Evolutionary conservation across 2,329 filamentous ascomycete genomes (phyloP).

Genomic region (Hymenoscyphus fraxineus): DNA sequence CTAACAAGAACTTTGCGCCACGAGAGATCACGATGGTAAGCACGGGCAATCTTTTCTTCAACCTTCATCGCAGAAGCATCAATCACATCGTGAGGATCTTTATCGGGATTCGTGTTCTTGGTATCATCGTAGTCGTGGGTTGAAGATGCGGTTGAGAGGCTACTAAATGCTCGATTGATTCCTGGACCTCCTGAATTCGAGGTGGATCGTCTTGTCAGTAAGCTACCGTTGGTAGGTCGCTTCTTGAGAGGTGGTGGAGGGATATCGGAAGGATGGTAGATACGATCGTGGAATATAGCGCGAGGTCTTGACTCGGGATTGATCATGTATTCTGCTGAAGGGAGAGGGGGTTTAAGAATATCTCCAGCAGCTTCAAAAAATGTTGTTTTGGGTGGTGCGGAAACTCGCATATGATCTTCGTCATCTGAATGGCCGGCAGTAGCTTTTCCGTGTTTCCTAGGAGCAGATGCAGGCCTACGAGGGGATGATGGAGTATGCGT

Average conservation of each 20-base stretch:
- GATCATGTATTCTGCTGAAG: slow-evolving; percentile 74
- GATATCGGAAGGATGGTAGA: slow-evolving; percentile 92
- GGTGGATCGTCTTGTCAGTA: slow-evolving; percentile 23
- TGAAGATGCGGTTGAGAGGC: slow-evolving; percentile 39
- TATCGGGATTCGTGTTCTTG: slow-evolving; percentile 44
- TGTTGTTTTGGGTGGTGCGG: slow-evolving; percentile 81
- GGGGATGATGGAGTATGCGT: slow-evolving; percentile 5
- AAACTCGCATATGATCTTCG: slow-evolving; percentile 45
- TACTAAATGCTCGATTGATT: slow-evolving; percentile 42
- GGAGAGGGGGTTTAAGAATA: slow-evolving; percentile 83
- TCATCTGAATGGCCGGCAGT: slow-evolving; percentile 37
- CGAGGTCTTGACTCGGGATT: slow-evolving; percentile 77
- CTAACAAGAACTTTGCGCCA: slow-evolving; percentile 98
- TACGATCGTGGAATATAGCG: slow-evolving; percentile 93
- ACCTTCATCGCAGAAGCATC: slow-evolving; percentile 75
- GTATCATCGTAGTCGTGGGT: slow-evolving; percentile 52
- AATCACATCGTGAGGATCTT: slow-evolving; percentile 44
- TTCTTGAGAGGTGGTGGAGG: slow-evolving; percentile 71
- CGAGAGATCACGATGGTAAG: slow-evolving; percentile 84
- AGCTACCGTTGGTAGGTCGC: slow-evolving; percentile 35
- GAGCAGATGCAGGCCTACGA: neutral
- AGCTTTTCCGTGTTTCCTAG: slow-evolving; percentile 36
- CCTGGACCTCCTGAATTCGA: slow-evolving; percentile 19
- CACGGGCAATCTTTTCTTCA: slow-evolving; percentile 95
- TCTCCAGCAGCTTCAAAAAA: slow-evolving; percentile 95